Evolutionary conservation across 306 rosid species (phyloP), one percentile per base, ranked within the genome.

Genomic region (Hippophae gyantsensis): DNA sequence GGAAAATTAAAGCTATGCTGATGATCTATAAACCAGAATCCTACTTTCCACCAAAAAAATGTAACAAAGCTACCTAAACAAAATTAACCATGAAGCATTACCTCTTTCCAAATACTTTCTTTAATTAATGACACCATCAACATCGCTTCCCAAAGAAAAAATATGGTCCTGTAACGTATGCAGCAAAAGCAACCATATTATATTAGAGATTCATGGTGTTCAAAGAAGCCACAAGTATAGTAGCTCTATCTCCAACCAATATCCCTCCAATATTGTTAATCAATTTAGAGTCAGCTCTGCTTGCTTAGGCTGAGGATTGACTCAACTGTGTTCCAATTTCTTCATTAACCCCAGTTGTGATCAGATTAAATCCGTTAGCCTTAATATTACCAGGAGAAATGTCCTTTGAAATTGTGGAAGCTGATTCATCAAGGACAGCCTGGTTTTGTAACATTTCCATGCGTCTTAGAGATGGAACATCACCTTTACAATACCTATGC

Each of bases 401-500:
- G 18, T 79, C 95, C 45, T 54, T 69, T 54, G 79, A 60, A 45
- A 65, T 53, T 43, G 63, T 47, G 7, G 47, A 52, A 25, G 76
- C 50, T 12, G 82, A 67, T 9, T 77, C 86, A 48, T 56, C 67
- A 7, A 62, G 32, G 43, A 69, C 26, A 12, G 50, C 75, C 46
- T 73, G 56, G 42, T 65, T 72, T 70, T 83, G 74, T 63, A 82
- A 74, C 70, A 66, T 57, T 56, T 79, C 85, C 54, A 85, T 53
- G 64, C 74, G 81, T 69, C 74, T 79, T 66, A 76, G 78, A 69
- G 99, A 86, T 23, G 96, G 99, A 58, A 85, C 83, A 25, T 92
- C 99, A 18, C 99, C 99, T 60, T 85, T 74, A 63, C 99, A 92
- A 74, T 92, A 92, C 62, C 86, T 73, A 57, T 63, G 76, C 99